Evolutionary conservation across 306 rosid genomes (phyloP).

Genomic region (Prunus persica): Prunus_persica_NCBIv2 NC_034012.1:6915501-6916000

Average conservation of each 20-base stretch:
- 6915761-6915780: background rate
- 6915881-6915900: background rate
- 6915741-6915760: background rate
- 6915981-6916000: too few species aligned
- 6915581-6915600: background rate
- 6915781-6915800: background rate
- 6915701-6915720: background rate
- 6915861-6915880: background rate
- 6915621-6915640: background rate
- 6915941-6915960: too few species aligned
- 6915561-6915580: background rate
- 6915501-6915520: slow-evolving; percentile 50
- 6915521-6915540: background rate
- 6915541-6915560: background rate
- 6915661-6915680: background rate
- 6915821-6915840: background rate
- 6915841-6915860: background rate
- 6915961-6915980: too few species aligned
- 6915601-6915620: background rate
- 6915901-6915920: too few species aligned
- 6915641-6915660: background rate
- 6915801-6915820: too few species aligned
- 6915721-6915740: background rate
- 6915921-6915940: too few species aligned
- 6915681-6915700: background rate